Percentiles rank a stretch among this genome's conserved stretches.
phyloP scores from a whole-genome alignment of 176 grass and related monocot species.

The Rhipidocladum racemiflorum region DNA sequence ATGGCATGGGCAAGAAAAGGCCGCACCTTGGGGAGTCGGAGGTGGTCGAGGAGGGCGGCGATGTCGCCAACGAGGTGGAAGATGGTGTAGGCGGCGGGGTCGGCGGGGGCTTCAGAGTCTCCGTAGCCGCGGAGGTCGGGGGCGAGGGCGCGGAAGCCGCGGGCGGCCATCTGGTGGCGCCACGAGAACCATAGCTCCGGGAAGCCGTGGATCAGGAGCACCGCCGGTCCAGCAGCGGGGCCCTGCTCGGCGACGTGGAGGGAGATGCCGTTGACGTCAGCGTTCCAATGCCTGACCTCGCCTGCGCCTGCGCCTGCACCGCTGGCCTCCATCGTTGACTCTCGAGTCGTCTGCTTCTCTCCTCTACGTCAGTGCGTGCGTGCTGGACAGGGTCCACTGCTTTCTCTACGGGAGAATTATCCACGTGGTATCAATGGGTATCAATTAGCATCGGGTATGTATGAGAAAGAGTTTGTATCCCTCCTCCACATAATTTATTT shows the following conservation, averaged over 20 bases:
- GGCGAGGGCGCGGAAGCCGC: slow-evolving; percentile 53
- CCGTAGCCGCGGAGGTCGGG: slow-evolving; percentile 60
- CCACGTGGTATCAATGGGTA: too few relatives aligned
- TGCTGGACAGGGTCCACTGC: too few relatives aligned
- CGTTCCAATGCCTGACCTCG: slow-evolving; percentile 51
- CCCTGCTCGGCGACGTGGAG: slow-evolving; percentile 60
- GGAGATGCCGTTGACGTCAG: slow-evolving; percentile 42
- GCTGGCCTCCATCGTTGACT: slow-evolving; percentile 3
- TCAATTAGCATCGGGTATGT: too few relatives aligned
- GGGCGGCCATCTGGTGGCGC: slow-evolving; percentile 61
- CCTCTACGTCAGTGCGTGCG: too few relatives aligned
- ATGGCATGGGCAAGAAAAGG: not conserved
- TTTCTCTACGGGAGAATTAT: too few relatives aligned
- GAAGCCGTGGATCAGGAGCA: slow-evolving; percentile 70
- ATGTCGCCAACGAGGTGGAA: slow-evolving; percentile 31
- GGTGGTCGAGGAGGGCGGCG: slow-evolving; percentile 37
- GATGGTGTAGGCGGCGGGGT: slow-evolving; percentile 35
- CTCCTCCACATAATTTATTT: too few relatives aligned
- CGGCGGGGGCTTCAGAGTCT: slow-evolving; percentile 36
- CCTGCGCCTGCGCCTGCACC: not conserved
- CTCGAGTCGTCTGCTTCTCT: too few relatives aligned
- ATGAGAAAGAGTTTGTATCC: too few relatives aligned
- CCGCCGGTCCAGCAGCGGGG: slow-evolving; percentile 19
- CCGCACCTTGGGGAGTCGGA: slow-evolving; percentile 42
- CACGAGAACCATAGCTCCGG: slow-evolving; percentile 71